Conservation (phyloP, 2,329 filamentous ascomycete genomes). For the Fusarium irregulare region DNA sequence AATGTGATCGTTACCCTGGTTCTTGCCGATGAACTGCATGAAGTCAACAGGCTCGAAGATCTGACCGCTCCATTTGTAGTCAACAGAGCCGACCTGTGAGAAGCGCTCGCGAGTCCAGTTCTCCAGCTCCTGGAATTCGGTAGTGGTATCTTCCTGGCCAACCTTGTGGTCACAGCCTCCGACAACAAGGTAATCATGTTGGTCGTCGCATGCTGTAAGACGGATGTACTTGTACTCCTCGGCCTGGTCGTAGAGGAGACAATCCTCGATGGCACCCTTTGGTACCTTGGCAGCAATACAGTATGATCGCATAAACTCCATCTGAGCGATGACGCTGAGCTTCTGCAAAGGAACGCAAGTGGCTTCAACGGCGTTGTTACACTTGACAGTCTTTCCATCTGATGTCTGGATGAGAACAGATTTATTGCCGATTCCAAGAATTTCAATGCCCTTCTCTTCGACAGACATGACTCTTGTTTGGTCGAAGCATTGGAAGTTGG, state of each 20-base stretch:
- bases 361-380: slow-evolving; percentile 62
- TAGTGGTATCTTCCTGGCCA: slow-evolving; percentile 60
- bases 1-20: slow-evolving; percentile 62
- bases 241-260: slow-evolving; percentile 65
- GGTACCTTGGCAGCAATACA: slow-evolving; percentile 66
- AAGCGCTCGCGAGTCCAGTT: slow-evolving; percentile 65
- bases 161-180: slow-evolving; percentile 70
- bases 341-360: slow-evolving; percentile 68
- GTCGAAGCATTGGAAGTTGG: slow-evolving; percentile 65
- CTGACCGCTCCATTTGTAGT: slow-evolving; percentile 69
- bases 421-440: slow-evolving; percentile 48
- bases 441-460: slow-evolving; percentile 57
- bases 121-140: slow-evolving; percentile 63
- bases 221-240: slow-evolving; percentile 67
- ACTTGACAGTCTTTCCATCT: slow-evolving; percentile 59
- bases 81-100: slow-evolving; percentile 59
- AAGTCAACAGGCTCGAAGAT: slow-evolving; percentile 66
- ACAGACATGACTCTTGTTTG: slow-evolving; percentile 61
- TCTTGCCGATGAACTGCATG: slow-evolving; percentile 67
- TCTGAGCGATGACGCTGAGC: slow-evolving; percentile 62
- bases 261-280: slow-evolving; percentile 63
- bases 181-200: slow-evolving; percentile 66
- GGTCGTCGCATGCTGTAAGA: slow-evolving; percentile 63
- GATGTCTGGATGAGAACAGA: slow-evolving; percentile 60
- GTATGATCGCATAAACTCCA: slow-evolving; percentile 66